Conservation (phyloP, 1,284 basidiomycete genomes). For the Naganishia cerealis region DNA sequence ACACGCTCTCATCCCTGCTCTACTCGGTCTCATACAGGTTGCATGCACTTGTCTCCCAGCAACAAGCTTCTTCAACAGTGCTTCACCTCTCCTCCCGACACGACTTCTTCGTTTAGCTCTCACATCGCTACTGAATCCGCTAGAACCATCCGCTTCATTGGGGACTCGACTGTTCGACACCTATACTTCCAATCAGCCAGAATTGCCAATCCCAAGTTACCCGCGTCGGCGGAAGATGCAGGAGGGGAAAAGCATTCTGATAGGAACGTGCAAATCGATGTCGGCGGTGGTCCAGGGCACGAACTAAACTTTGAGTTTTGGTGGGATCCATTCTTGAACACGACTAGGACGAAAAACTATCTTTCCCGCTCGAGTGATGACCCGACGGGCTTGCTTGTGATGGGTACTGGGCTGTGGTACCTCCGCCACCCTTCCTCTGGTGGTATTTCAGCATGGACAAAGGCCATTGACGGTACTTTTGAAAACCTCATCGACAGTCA, state of each 20-base stretch:
- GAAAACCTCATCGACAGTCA: slow-evolving; percentile 55
- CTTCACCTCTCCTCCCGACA: slow-evolving; percentile 56
- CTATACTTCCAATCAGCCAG: slow-evolving; percentile 74
- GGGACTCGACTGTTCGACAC: slow-evolving; percentile 78
- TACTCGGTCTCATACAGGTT: slow-evolving; percentile 58
- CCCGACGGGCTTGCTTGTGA: slow-evolving; percentile 66
- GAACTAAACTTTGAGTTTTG: slow-evolving; percentile 63
- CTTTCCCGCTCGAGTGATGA: slow-evolving; percentile 42
- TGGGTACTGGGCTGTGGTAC: slow-evolving; percentile 85
- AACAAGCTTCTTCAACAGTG: slow-evolving; percentile 61
- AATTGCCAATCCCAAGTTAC: slow-evolving; percentile 61
- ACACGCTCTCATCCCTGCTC: not conserved
- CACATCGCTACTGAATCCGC: slow-evolving; percentile 32
- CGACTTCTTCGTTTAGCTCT: slow-evolving; percentile 12
- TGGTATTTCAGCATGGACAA: slow-evolving; percentile 73
- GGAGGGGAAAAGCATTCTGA: slow-evolving; percentile 70
- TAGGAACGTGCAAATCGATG: slow-evolving; percentile 49
- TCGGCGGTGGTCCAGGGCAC: slow-evolving; percentile 34
- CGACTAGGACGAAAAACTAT: slow-evolving; percentile 58
- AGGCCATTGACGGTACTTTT: slow-evolving; percentile 66
- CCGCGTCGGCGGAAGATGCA: slow-evolving; percentile 50
- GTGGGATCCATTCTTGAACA: slow-evolving; percentile 73
- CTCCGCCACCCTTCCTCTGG: slow-evolving; percentile 71
- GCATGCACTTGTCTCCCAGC: slow-evolving; percentile 69
- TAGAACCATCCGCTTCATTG: slow-evolving; percentile 67